These are phyloP conservation scores for Chloromonas sp. DNA, from an alignment of 163 green algal species.

Conservation along the genomic window DNA sequence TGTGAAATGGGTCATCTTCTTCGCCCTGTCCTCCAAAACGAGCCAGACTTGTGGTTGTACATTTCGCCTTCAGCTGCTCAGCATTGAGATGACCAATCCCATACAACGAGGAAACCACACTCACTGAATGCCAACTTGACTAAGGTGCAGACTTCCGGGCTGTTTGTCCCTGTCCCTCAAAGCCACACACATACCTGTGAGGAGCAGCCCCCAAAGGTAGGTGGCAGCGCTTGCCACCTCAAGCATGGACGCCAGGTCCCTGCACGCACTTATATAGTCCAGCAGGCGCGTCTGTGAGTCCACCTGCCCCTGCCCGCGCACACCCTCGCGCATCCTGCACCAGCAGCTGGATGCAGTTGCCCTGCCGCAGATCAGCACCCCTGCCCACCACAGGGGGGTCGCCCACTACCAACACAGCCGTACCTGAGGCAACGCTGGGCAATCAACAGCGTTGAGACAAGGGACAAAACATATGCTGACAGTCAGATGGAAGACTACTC, in stretches of 20 bases:
- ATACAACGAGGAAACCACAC: too few species aligned
- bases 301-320: neutral
- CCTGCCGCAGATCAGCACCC: neutral
- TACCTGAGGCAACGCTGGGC: neutral
- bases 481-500: too few species aligned
- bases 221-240: constrained; percentile 3
- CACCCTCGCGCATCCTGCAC: constrained; percentile 2
- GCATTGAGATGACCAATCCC: too few species aligned
- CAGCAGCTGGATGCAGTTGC: constrained; percentile 8
- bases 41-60: too few species aligned
- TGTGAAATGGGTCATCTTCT: too few species aligned
- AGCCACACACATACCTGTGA: neutral
- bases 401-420: constrained; percentile 2
- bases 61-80: too few species aligned
- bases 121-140: too few species aligned
- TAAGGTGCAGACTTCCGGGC: too few species aligned
- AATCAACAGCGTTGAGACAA: too few species aligned
- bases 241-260: constrained; percentile 10
- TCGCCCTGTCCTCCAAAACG: too few species aligned
- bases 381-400: constrained; percentile 1
- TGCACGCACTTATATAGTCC: constrained; percentile 8
- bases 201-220: constrained; percentile 16
- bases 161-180: too few species aligned
- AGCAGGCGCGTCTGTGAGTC: constrained; percentile 9
- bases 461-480: too few species aligned